These are phyloP conservation scores for Ophryocystis elektroscirrha DNA, from an alignment of 169 alveolate genomes.

Conservation along the genomic window DNA sequence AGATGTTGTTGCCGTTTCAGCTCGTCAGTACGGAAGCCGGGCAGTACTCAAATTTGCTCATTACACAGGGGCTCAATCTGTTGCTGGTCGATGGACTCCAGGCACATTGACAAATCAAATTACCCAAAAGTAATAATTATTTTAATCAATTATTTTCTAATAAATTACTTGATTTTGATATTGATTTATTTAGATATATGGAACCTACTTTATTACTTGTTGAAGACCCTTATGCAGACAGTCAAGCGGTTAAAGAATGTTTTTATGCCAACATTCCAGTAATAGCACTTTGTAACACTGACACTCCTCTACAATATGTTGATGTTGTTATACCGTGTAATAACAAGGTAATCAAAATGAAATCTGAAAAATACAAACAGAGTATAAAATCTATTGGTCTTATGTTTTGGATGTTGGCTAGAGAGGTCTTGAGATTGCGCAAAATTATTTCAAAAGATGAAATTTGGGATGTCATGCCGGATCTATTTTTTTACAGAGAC, in stretches of 20 bases:
- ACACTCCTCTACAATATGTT: conserved; percentile 82
- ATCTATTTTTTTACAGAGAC: conserved; percentile 22
- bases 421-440: conserved; percentile 83
- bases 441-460: conserved; percentile 49
- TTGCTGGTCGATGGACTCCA: conserved; percentile 96
- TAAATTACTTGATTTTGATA: not conserved
- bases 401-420: conserved; percentile 90
- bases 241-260: conserved; percentile 80
- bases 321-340: conserved; percentile 97
- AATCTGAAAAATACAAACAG: not conserved
- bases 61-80: conserved; percentile 80
- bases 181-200: conserved; percentile 7
- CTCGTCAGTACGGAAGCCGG: conserved; percentile 56
- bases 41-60: conserved; percentile 93
- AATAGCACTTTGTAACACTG: conserved; percentile 92
- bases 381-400: conserved; percentile 84
- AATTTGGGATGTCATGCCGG: conserved; percentile 33
- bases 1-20: conserved; percentile 88
- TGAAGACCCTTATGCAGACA: conserved; percentile 93
- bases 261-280: conserved; percentile 91
- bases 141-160: not conserved
- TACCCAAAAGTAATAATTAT: conserved; percentile 62
- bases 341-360: conserved; percentile 52
- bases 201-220: conserved; percentile 96
- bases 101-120: conserved; percentile 95